Evolutionary conservation across 176 grass and related monocot genomes (phyloP), one percentile per base, ranked within the genome.

Genomic region (Olyra latifolia): DNA sequence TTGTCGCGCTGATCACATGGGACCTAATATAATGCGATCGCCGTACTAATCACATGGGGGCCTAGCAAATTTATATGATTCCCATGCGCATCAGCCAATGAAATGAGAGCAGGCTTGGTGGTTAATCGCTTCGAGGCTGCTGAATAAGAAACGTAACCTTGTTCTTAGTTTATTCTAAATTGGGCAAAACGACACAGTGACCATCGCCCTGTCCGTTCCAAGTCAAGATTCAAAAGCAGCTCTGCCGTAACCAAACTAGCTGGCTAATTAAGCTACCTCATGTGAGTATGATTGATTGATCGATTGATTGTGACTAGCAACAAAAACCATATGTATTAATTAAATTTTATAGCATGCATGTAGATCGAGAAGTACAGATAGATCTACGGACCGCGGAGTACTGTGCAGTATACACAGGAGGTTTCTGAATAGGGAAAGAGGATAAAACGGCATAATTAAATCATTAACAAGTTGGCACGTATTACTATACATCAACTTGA

Each of bases 11-110:
- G 10, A 59, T 74, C 77, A 74, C 70, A 66, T 40, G n/a, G 7
- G 43, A 69, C 54, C 4, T 75, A 87, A 59, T 81, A 59, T 87
- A 69, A 68, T 81, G 32, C 20, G 10, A 75, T 24, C 19, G 12
- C 7, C 24, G 25, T 45, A 27, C 68, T 66, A 66, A 29, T 43
- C 60, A 66, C 72, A 69, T 62, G 15, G 42, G 25, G 25, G 46
- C 56, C 74, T 62, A 38, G 43, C 56, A 22, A 47, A 62, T 48
- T 47, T 76, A 60, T 55, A 55, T 58, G 19, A 66, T 39, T 38
- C 63, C 62, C 32, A 45, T 25, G 66, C 15, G n/a, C 22, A 20
- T 43, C 63, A 13, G 14, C 39, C 73, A 45, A 44, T 40, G 12
- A 55, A 45, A 44, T 40, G 12, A 55, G 32, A 67, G 62, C 69